Conservation (phyloP, 192 early-diverging fungal genomes). For the Gigaspora rosea region DNA sequence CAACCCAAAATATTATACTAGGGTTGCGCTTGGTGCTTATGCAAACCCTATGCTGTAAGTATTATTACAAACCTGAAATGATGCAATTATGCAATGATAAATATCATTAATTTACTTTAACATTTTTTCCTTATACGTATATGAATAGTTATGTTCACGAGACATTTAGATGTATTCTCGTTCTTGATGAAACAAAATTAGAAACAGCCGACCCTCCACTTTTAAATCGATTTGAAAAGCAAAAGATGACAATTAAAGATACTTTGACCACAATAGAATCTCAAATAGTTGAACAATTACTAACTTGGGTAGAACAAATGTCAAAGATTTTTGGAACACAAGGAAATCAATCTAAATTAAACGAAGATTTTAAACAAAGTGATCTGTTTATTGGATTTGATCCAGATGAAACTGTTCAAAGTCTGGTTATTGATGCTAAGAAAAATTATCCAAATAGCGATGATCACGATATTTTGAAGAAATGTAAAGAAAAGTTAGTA, state of each 20-base stretch:
- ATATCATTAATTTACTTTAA: not conserved
- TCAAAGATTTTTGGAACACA: not conserved
- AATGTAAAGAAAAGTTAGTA: constrained; percentile 24
- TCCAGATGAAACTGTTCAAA: constrained; percentile 23
- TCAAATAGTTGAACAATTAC: not conserved
- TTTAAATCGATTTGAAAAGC: constrained; percentile 23
- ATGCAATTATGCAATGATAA: not conserved
- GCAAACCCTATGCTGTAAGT: constrained; percentile 28
- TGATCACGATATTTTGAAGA: not conserved
- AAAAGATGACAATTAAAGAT: constrained; percentile 17
- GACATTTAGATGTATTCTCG: constrained; percentile 23
- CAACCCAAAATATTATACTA: constrained; percentile 9
- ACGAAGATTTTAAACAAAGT: not conserved
- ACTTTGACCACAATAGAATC: not conserved
- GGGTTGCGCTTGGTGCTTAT: constrained; percentile 25
- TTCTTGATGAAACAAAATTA: constrained; percentile 20
- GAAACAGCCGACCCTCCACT: constrained; percentile 20
- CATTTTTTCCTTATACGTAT: not conserved
- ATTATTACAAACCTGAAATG: not conserved
- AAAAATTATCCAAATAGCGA: not conserved
- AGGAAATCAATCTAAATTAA: no score
- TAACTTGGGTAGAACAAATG: constrained; percentile 10
- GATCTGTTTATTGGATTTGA: constrained; percentile 32
- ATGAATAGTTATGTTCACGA: constrained; percentile 10
- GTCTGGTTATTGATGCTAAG: constrained; percentile 13